Evolutionary conservation across 306 rosid species (phyloP).

Genomic region (Vicia sativa): DNA sequence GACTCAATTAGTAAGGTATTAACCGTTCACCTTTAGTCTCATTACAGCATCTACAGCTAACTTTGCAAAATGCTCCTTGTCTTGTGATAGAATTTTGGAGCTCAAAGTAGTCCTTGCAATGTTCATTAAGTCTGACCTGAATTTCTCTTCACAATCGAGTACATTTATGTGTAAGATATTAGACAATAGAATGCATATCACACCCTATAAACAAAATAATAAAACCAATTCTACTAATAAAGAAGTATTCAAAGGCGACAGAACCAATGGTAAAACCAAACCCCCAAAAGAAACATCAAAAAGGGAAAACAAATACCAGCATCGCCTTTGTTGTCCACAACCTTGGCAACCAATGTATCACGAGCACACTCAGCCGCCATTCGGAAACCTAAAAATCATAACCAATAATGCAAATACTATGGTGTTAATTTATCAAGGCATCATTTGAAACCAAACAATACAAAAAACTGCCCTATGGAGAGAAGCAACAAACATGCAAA

Average conservation of each 20-base stretch:
- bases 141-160: conserved; percentile 57
- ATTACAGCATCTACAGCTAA: conserved; percentile 95
- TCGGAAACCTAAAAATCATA: conserved; percentile 69
- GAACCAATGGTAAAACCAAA: conserved; percentile 1
- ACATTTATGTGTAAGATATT: conserved; percentile 29
- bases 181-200: conserved; percentile 1
- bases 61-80: conserved; percentile 89
- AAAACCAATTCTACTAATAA: background rate
- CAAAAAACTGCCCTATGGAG: background rate
- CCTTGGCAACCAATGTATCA: conserved; percentile 72
- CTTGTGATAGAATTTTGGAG: conserved; percentile 95
- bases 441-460: background rate
- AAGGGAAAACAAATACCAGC: conserved; percentile 49
- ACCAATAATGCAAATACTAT: conserved; percentile 12
- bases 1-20: background rate
- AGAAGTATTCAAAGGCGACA: background rate
- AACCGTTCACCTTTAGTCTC: conserved; percentile 77
- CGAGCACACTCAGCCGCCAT: conserved; percentile 97
- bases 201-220: background rate
- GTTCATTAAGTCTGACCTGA: conserved; percentile 90
- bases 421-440: conserved; percentile 7
- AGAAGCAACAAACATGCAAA: background rate
- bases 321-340: conserved; percentile 83
- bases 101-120: conserved; percentile 97
- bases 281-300: background rate